phyloP scores from a whole-genome alignment of 2,329 filamentous ascomycete species.

The Nectriaceae sp. region DNA sequence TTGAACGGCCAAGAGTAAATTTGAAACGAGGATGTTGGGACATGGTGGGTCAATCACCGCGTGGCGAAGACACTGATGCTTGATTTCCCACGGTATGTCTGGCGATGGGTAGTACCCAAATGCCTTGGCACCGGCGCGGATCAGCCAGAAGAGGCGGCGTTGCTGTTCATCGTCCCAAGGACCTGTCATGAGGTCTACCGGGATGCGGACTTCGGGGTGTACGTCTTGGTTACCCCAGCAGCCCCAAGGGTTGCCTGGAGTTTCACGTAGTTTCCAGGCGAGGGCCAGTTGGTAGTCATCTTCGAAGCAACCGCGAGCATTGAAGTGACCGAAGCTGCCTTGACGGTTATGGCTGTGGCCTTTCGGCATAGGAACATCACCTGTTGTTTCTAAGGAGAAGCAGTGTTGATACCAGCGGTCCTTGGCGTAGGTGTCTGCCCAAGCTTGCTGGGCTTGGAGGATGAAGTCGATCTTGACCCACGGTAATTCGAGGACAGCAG shows the following conservation, averaged over 20 bases:
- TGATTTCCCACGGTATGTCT: constrained; percentile 43
- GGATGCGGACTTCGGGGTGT: constrained; percentile 42
- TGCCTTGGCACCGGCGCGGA: constrained; percentile 39
- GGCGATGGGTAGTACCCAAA: constrained; percentile 26
- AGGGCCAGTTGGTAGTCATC: constrained; percentile 35
- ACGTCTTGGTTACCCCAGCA: not conserved
- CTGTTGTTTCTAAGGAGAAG: constrained; percentile 15
- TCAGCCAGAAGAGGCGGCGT: constrained; percentile 49
- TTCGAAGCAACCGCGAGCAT: constrained; percentile 39
- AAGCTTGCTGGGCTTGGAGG: constrained; percentile 49
- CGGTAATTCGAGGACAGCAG: constrained; percentile 42
- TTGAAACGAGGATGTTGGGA: constrained; percentile 31
- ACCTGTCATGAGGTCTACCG: constrained; percentile 41
- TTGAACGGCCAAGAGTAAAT: constrained; percentile 33
- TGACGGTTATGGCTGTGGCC: constrained; percentile 17
- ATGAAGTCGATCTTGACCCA: constrained; percentile 50
- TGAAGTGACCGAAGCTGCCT: constrained; percentile 31
- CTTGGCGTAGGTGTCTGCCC: constrained; percentile 42
- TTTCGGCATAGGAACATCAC: constrained; percentile 7
- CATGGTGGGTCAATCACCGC: constrained; percentile 33
- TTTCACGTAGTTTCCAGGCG: constrained; percentile 22
- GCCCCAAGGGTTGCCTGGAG: too few species aligned
- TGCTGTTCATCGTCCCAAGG: constrained; percentile 43
- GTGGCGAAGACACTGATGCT: constrained; percentile 38
- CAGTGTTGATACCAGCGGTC: constrained; percentile 38